Conservation (phyloP, 2,329 filamentous ascomycete species). For the Fusarium paranaense region DNA sequence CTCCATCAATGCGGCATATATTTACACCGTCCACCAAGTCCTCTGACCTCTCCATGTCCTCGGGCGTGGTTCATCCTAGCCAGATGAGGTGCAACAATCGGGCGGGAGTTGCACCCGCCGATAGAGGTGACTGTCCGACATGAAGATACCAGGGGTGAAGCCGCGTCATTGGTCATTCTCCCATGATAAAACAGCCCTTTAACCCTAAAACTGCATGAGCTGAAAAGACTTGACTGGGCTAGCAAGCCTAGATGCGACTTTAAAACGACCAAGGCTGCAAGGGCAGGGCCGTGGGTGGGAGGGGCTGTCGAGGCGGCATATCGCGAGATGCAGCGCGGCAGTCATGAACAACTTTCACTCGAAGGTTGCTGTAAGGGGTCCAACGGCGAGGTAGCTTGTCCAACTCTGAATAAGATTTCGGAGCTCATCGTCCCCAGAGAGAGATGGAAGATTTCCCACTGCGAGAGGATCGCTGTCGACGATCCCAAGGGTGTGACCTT, state of each 20-base stretch:
- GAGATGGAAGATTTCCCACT: neutral
- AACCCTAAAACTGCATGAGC: constrained; percentile 30
- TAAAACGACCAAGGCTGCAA: constrained; percentile 33
- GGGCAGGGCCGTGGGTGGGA: neutral
- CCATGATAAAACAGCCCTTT: constrained; percentile 6
- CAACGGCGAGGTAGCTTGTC: neutral
- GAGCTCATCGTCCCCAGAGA: neutral
- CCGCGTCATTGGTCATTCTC: constrained; percentile 21
- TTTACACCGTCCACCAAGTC: constrained; percentile 4
- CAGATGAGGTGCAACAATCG: constrained; percentile 10
- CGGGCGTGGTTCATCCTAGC: neutral
- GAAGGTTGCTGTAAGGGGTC: neutral
- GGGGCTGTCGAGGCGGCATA: neutral
- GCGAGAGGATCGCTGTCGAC: neutral
- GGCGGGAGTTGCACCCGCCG: constrained; percentile 6
- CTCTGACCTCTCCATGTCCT: neutral
- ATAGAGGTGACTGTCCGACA: constrained; percentile 8
- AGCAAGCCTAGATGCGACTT: constrained; percentile 23
- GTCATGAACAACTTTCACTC: neutral
- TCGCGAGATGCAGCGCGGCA: neutral
- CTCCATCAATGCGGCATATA: constrained; percentile 11
- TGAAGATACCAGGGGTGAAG: constrained; percentile 25
- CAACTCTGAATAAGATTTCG: neutral
- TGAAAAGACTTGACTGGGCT: constrained; percentile 29
- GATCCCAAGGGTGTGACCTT: neutral